Percentiles rank a stretch among this genome's conserved stretches.
These are phyloP conservation scores for Phytopythium sindhum DNA, from an alignment of 352 stramenopile genomes.

Conservation along the genomic window DNA sequence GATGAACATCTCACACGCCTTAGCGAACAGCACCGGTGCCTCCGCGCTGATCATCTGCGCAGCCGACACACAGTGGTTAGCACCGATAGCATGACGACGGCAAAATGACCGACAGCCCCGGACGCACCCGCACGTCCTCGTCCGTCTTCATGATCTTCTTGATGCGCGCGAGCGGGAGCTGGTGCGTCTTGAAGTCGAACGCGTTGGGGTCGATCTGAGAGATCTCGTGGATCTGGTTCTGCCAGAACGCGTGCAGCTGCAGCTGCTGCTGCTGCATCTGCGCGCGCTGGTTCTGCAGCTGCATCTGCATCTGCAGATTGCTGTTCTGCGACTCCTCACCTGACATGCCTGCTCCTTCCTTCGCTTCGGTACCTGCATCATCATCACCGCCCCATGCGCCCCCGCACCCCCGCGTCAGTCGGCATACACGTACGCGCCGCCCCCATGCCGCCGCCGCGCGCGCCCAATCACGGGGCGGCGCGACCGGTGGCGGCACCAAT, in stretches of 20 bases:
- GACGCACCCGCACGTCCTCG: constrained; percentile 83
- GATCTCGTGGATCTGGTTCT: constrained; percentile 87
- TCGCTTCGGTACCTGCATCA: background rate
- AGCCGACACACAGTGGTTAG: background rate
- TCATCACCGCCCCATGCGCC: constrained; percentile 4
- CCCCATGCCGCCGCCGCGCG: too few relatives aligned
- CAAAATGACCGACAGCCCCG: background rate
- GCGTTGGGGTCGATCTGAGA: constrained; percentile 81
- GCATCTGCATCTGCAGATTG: constrained; percentile 84
- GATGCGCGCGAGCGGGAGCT: constrained; percentile 91
- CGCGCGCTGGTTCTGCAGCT: constrained; percentile 81
- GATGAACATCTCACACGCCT: constrained; percentile 95
- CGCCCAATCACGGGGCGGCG: constrained; percentile 33
- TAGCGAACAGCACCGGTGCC: constrained; percentile 91
- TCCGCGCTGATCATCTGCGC: constrained; percentile 91
- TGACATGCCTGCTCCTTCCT: constrained; percentile 33
- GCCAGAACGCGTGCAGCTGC: constrained; percentile 85
- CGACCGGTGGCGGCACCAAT: constrained; percentile 28
- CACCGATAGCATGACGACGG: too few relatives aligned
- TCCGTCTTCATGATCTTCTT: constrained; percentile 97
- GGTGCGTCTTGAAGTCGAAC: constrained; percentile 88
- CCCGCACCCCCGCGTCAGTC: background rate
- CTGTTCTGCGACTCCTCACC: constrained; percentile 47
- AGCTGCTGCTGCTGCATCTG: constrained; percentile 89
- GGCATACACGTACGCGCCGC: too few relatives aligned